Evolutionary conservation across 2,329 filamentous ascomycete species (phyloP).

Genomic region (Periconia macrospinosa): DNA sequence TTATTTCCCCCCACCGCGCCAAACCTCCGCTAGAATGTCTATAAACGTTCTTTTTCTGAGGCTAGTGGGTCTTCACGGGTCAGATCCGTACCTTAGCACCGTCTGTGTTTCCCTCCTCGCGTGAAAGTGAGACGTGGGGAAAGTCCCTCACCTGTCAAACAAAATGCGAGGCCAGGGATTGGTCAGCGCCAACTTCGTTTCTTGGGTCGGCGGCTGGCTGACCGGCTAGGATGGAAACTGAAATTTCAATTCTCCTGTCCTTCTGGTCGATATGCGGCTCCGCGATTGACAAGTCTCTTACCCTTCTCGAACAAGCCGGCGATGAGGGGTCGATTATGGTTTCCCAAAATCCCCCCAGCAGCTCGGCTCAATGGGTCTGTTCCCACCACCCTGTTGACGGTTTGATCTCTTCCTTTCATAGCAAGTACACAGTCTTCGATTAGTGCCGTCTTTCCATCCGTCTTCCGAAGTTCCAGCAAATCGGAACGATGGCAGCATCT

Average conservation of each 20-base stretch:
- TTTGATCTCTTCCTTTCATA: neutral
- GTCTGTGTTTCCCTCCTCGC: constrained; percentile 10
- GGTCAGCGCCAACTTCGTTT: neutral
- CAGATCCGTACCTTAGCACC: neutral
- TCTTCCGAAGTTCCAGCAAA: constrained; percentile 13
- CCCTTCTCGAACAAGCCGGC: constrained; percentile 2
- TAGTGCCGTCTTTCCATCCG: neutral
- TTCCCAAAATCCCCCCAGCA: neutral
- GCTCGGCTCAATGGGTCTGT: constrained; percentile 7
- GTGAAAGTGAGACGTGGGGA: constrained; percentile 34
- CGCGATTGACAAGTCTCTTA: constrained; percentile 2
- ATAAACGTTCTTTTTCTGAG: constrained; percentile 8
- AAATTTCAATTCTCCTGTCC: neutral
- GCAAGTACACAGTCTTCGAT: neutral
- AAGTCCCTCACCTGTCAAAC: constrained; percentile 24
- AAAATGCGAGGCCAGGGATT: constrained; percentile 13
- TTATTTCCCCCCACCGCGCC: constrained; percentile 10
- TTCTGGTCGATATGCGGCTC: neutral
- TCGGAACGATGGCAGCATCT: constrained; percentile 23
- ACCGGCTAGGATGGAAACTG: constrained; percentile 1
- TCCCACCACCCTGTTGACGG: constrained; percentile 5
- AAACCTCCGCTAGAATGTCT: constrained; percentile 25
- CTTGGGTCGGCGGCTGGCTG: neutral
- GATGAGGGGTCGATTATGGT: constrained; percentile 5
- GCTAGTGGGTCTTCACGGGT: neutral